phyloP scores from a whole-genome alignment of 305 asterid genomes.

The Rubia tinctorum region DNA sequence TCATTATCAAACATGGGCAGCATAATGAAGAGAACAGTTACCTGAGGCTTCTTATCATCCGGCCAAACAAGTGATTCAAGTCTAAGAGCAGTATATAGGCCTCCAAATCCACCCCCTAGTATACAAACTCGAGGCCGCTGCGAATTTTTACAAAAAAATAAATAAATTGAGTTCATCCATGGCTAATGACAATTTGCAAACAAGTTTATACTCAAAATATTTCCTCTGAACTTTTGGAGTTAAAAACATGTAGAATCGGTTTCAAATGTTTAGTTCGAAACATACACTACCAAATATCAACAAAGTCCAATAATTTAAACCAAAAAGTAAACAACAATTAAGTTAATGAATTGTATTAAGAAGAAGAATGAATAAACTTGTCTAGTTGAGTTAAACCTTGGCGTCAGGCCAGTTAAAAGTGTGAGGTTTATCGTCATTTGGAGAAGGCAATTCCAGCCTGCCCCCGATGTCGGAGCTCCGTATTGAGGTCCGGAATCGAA shows the following conservation, averaged over 20 bases:
- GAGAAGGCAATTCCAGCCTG: conserved; percentile 26
- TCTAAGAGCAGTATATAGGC: conserved; percentile 92
- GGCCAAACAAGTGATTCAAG: conserved; percentile 96
- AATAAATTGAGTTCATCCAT: neutral
- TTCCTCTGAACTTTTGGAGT: neutral
- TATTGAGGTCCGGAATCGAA: conserved; percentile 25
- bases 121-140: conserved; percentile 97
- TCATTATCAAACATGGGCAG: neutral
- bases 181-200: neutral
- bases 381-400: conserved; percentile 15
- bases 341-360: neutral
- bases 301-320: neutral
- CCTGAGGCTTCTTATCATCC: conserved; percentile 93
- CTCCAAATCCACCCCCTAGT: conserved; percentile 98
- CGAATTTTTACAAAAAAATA: conserved; percentile 9
- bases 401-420: conserved; percentile 52
- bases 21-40: conserved; percentile 22
- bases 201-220: neutral
- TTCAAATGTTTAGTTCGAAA: neutral
- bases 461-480: conserved; percentile 29
- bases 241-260: neutral
- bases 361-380: neutral
- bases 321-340: neutral
- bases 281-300: no score
- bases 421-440: conserved; percentile 34